phyloP scores from a whole-genome alignment of 441 rosid genomes.

The Gossypium laxum region DNA sequence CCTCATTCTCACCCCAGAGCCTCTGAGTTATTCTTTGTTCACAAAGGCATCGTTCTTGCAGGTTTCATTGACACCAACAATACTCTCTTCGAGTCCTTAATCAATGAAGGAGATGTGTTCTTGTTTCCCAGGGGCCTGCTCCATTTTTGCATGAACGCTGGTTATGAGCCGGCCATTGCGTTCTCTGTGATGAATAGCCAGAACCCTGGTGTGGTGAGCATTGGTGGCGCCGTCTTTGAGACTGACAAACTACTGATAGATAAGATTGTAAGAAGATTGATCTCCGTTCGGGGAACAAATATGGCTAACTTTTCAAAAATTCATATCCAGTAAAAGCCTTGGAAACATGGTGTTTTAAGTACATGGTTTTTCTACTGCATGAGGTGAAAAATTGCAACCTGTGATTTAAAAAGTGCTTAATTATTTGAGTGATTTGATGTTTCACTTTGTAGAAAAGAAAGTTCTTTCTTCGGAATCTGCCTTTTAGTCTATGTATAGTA shows the following conservation, averaged over 20 bases:
- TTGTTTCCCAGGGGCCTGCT: constrained; percentile 61
- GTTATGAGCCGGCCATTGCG: constrained; percentile 38
- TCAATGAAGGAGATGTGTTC: constrained; percentile 54
- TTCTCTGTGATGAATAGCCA: constrained; percentile 66
- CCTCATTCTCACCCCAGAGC: constrained; percentile 78
- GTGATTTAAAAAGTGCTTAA: not conserved
- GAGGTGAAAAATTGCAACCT: not conserved
- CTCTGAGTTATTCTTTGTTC: constrained; percentile 50
- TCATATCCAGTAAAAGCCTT: constrained; percentile 5
- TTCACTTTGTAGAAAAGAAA: not conserved
- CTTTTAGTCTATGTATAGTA: not conserved
- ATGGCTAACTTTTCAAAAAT: not conserved
- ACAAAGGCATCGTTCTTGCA: constrained; percentile 44
- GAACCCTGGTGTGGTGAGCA: constrained; percentile 59
- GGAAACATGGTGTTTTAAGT: not conserved
- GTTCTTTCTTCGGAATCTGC: not conserved
- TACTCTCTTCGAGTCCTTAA: constrained; percentile 33
- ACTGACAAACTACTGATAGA: constrained; percentile 18
- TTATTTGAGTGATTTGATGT: not conserved
- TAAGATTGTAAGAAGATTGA: constrained; percentile 26
- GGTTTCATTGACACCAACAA: constrained; percentile 58
- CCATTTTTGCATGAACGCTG: constrained; percentile 51
- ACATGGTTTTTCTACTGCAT: not conserved
- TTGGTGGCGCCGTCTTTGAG: constrained; percentile 29
- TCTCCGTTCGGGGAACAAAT: constrained; percentile 14